Conservation (phyloP, 1,284 basidiomycete species). For the Tetrapyrgos nigripes region DNA sequence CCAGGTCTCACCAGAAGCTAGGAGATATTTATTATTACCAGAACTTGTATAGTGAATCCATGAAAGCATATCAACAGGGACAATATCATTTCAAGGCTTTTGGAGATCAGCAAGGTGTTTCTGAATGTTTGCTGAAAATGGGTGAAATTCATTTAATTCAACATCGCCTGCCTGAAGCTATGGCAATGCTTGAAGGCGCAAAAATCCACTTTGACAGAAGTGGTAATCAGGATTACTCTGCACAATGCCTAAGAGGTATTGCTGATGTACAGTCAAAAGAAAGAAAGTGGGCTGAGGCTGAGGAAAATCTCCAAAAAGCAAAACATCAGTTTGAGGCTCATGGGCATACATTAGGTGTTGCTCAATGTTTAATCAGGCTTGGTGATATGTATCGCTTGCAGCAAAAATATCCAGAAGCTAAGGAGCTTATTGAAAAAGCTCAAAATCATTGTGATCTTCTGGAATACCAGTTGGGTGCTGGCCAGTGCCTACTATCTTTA, state of each 20-base stretch:
- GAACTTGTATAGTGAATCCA: background rate
- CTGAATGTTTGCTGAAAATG: constrained; percentile 4
- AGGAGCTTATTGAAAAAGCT: background rate
- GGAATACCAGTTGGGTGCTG: no score
- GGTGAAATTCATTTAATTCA: background rate
- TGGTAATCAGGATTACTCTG: background rate
- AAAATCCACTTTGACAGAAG: background rate
- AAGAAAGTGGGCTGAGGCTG: constrained; percentile 9
- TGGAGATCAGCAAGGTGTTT: constrained; percentile 3
- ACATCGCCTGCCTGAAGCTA: background rate
- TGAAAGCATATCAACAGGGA: background rate
- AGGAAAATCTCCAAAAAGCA: constrained; percentile 3
- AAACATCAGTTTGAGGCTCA: constrained; percentile 6
- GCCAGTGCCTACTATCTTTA: no score
- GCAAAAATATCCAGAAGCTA: background rate
- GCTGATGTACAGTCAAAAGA: constrained; percentile 9
- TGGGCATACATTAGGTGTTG: constrained; percentile 8
- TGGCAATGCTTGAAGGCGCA: background rate
- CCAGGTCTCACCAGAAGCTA: background rate
- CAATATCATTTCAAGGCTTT: background rate
- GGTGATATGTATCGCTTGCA: background rate
- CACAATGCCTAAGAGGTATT: constrained; percentile 12
- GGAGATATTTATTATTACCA: background rate
- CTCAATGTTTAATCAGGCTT: background rate
- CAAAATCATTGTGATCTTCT: no score